Conservation (phyloP, 495 filamentous ascomycete species). For the Durotheca rogersii region DNA sequence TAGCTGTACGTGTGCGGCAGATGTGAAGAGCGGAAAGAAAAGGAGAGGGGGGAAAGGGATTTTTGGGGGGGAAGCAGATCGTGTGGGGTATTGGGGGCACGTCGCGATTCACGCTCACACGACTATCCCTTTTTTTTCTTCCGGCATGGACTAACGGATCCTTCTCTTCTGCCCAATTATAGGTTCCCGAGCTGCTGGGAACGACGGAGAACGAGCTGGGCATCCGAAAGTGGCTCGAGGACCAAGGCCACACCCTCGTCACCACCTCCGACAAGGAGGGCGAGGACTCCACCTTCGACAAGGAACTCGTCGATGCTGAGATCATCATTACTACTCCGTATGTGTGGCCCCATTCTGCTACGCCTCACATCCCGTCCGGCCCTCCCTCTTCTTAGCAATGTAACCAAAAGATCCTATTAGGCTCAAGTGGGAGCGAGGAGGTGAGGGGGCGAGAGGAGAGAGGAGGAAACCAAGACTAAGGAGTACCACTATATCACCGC, state of each 20-base stretch:
- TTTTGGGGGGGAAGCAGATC: neutral
- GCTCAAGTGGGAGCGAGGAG: neutral
- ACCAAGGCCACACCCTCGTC: constrained; percentile 89
- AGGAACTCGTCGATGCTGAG: constrained; percentile 93
- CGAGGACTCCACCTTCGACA: constrained; percentile 87
- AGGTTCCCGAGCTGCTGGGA: constrained; percentile 85
- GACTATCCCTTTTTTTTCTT: constrained; percentile 17
- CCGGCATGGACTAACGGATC: constrained; percentile 30
- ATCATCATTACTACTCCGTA: constrained; percentile 99
- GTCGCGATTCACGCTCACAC: neutral
- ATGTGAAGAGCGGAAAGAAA: constrained; percentile 16
- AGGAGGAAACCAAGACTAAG: neutral
- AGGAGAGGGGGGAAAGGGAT: constrained; percentile 14
- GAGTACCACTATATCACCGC: neutral
- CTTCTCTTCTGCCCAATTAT: constrained; percentile 20
- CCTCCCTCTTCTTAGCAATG: constrained; percentile 3
- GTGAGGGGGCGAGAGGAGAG: neutral
- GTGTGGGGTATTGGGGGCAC: neutral
- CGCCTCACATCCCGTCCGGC: neutral
- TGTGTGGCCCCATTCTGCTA: constrained; percentile 41
- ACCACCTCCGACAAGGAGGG: constrained; percentile 98
- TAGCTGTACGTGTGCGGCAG: constrained; percentile 24
- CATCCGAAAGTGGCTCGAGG: constrained; percentile 93
- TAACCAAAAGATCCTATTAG: neutral
- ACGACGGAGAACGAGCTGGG: constrained; percentile 98